A percentile compares a stretch with the other conserved stretches of the same genome.
These are phyloP conservation scores for Flaveria ramosissima DNA, from an alignment of 129 eudicot species.

Conservation along the genomic window DNA sequence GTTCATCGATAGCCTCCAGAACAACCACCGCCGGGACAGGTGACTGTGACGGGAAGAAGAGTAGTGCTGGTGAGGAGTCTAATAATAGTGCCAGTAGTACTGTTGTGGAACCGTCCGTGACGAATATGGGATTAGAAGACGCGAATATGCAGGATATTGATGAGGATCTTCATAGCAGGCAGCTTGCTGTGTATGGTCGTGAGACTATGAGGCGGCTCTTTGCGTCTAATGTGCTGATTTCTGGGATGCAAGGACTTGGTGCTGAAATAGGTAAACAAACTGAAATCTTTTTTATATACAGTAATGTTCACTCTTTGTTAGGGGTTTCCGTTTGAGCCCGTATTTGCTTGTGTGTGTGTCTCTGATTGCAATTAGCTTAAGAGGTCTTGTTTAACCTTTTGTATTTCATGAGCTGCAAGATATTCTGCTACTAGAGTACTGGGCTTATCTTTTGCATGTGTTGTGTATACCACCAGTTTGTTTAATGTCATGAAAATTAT, in stretches of 20 bases:
- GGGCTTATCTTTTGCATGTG: background rate
- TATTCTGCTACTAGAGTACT: no score
- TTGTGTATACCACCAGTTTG: background rate
- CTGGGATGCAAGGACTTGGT: slow-evolving; percentile 98
- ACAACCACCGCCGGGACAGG: slow-evolving; percentile 21
- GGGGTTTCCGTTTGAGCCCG: no score
- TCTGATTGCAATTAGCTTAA: background rate
- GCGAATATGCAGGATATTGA: slow-evolving; percentile 68
- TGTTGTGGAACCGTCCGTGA: slow-evolving; percentile 18
- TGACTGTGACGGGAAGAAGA: slow-evolving; percentile 20
- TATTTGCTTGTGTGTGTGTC: background rate
- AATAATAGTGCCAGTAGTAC: slow-evolving; percentile 5
- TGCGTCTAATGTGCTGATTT: slow-evolving; percentile 83
- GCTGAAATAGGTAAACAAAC: slow-evolving; percentile 77
- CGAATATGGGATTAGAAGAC: slow-evolving; percentile 65
- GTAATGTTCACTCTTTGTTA: no score
- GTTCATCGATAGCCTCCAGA: slow-evolving; percentile 23
- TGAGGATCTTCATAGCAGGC: slow-evolving; percentile 96
- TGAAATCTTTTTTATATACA: background rate
- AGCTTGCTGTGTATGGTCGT: slow-evolving; percentile 98
- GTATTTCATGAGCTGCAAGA: background rate
- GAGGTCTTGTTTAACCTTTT: background rate
- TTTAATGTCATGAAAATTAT: background rate
- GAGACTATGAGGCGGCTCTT: slow-evolving; percentile 92
- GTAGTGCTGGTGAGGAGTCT: slow-evolving; percentile 26